A percentile compares a stretch with the other conserved stretches of the same genome.
phyloP scores from a whole-genome alignment of 2,329 filamentous ascomycete genomes.

The Talaromyces amestolkiae region DNA sequence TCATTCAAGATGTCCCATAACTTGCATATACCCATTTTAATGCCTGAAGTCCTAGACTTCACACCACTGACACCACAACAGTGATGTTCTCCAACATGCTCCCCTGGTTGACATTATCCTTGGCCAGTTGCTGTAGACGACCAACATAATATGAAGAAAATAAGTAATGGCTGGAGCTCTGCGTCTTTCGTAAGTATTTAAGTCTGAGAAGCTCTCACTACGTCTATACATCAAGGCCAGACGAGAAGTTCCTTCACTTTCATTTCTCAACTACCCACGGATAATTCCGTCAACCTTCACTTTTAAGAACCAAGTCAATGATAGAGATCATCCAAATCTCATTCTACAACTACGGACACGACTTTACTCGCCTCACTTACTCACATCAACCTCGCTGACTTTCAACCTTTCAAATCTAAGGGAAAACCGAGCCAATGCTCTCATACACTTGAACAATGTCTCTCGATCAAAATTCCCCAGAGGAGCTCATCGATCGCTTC shows the following conservation, averaged over 20 bases:
- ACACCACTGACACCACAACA: not conserved
- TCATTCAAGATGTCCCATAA: not conserved
- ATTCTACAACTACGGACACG: no score
- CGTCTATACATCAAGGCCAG: no score
- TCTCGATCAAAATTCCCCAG: not conserved
- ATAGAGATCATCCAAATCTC: not conserved
- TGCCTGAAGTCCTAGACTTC: not conserved
- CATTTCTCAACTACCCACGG: not conserved
- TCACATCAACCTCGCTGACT: no score
- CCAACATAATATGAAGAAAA: not conserved
- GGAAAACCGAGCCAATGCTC: not conserved
- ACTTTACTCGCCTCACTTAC: no score
- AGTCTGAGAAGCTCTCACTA: no score
- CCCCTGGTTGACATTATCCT: not conserved
- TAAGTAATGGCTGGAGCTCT: no score
- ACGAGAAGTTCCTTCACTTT: not conserved
- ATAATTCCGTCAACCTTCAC: not conserved
- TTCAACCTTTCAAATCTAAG: not conserved
- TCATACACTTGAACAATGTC: not conserved
- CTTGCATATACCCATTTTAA: not conserved
- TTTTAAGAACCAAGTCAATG: not conserved
- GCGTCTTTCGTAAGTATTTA: no score
- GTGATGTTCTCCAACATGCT: not conserved
- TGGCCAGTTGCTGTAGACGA: not conserved
- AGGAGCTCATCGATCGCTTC: not conserved